Base-by-base conservation (phyloP, 169 alveolate genomes). In the Cryptosporidium meleagridis region DNA sequence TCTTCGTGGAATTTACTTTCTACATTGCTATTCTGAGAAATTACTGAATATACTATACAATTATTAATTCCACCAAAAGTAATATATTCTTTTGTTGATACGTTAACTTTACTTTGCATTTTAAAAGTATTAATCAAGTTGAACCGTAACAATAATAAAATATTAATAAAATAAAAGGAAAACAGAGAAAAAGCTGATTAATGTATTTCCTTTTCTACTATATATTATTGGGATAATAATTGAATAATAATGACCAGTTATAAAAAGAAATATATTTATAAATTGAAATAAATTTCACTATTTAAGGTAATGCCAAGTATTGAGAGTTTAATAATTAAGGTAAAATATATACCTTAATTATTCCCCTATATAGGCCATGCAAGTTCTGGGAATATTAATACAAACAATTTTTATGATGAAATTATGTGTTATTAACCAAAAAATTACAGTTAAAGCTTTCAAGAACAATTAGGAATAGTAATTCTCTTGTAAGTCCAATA, bases 61-160 rank as follows among this genome's bases (percentile, higher is more conserved):
- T 62, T 59, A 21, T 65, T 61, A 23, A 80, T 80, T 5, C 89
- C 89, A 80, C 89, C 89, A 80, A 80, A 80, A 26, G 45, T 45
- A 4, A 65, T 53, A 37, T 65, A 65, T 80, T 59, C 62, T 9
- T 73, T 52, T 58, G 86, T 18, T 39, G 86, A 37, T 8, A 21
- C 5, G 14, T 55, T 55, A 3, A n/a, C 14, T 26, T 55, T 55
- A 23, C 16, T 55, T n/a, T n/a, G 35, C 67, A 55, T 55, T n/a
- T 55, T 55, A 14, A 26, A 39, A 48, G 55, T 48, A 14, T 48
- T 14, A 48, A 48, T 48, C 14, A 37, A 14, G 18, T 48, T 12
- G 12, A 48, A 14, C 7, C 5, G n/a, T 48, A 48, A 48, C 3
- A 14, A 48, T 41, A 1, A 7, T 41, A 9, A 41, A 41, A 41